Conservation (phyloP, 208 protist species). For the Trypanosoma scelopori region DNA sequence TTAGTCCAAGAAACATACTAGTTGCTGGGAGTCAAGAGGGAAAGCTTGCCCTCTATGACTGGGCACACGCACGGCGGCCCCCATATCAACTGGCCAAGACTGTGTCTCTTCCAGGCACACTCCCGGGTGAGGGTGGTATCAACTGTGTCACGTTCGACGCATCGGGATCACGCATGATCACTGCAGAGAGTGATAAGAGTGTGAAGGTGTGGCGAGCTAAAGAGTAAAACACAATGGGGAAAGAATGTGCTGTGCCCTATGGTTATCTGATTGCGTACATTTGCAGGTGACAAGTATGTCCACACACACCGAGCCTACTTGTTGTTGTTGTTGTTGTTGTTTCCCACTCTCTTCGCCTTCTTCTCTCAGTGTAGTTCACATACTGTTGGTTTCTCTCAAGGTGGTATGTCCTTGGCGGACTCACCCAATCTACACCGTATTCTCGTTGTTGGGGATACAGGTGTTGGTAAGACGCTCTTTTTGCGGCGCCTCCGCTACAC, state of each 20-base stretch:
- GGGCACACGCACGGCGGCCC: constrained; percentile 84
- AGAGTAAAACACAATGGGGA: constrained; percentile 30
- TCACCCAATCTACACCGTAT: constrained; percentile 32
- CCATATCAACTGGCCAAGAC: constrained; percentile 77
- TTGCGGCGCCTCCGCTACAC: constrained; percentile 56
- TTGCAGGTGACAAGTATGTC: too few species aligned
- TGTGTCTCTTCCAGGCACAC: constrained; percentile 76
- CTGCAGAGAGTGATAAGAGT: constrained; percentile 98
- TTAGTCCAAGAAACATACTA: constrained; percentile 91
- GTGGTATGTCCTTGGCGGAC: not conserved
- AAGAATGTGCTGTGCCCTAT: not conserved
- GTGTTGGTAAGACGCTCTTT: constrained; percentile 83
- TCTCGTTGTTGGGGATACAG: constrained; percentile 75
- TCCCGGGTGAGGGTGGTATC: constrained; percentile 92
- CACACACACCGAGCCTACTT: too few species aligned
- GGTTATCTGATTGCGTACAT: too few species aligned
- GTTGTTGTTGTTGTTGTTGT: too few species aligned
- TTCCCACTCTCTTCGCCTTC: not conserved
- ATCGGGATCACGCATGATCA: constrained; percentile 98
- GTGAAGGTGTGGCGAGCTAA: constrained; percentile 92
- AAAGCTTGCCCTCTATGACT: constrained; percentile 97
- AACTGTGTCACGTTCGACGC: constrained; percentile 92
- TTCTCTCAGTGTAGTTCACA: not conserved
- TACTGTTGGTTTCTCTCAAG: not conserved
- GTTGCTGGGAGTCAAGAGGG: constrained; percentile 94